These are phyloP conservation scores for Geopyxis carbonaria DNA, from an alignment of 495 filamentous ascomycete species.

Conservation along the genomic window DNA sequence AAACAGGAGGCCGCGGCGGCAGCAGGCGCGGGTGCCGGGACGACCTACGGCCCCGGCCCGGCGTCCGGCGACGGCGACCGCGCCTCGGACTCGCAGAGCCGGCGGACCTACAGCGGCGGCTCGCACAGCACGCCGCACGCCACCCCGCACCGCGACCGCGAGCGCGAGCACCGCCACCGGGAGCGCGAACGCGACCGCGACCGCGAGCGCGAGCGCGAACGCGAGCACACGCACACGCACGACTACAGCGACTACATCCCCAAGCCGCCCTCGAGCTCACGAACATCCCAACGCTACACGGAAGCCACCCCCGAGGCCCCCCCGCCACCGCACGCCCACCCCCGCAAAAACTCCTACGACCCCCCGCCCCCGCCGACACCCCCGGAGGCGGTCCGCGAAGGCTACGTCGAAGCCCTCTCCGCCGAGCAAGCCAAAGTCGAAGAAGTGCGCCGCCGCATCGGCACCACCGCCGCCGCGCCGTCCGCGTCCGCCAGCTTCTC, in stretches of 20 bases:
- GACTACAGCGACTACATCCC: not conserved
- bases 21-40: not conserved
- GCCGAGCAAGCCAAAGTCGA: constrained; percentile 18
- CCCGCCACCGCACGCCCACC: not conserved
- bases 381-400: constrained; percentile 13
- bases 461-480: constrained; percentile 13
- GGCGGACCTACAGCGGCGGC: not conserved
- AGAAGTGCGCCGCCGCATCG: constrained; percentile 4
- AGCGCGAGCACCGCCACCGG: not conserved
- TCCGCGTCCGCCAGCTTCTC: too few species aligned
- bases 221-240: not conserved
- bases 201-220: not conserved
- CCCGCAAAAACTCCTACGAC: not conserved
- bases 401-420: constrained; percentile 14
- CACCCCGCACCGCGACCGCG: not conserved
- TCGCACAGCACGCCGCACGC: not conserved
- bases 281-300: not conserved
- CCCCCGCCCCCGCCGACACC: constrained; percentile 1
- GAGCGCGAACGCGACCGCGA: not conserved
- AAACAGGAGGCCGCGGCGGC: not conserved
- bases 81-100: not conserved
- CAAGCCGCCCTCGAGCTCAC: not conserved
- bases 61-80: not conserved
- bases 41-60: not conserved
- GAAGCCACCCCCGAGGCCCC: not conserved